A percentile compares a stretch with the other conserved stretches of the same genome.
Evolutionary conservation across 2,329 filamentous ascomycete genomes (phyloP).

Genomic region (Hypoxylon rubiginosum): DNA sequence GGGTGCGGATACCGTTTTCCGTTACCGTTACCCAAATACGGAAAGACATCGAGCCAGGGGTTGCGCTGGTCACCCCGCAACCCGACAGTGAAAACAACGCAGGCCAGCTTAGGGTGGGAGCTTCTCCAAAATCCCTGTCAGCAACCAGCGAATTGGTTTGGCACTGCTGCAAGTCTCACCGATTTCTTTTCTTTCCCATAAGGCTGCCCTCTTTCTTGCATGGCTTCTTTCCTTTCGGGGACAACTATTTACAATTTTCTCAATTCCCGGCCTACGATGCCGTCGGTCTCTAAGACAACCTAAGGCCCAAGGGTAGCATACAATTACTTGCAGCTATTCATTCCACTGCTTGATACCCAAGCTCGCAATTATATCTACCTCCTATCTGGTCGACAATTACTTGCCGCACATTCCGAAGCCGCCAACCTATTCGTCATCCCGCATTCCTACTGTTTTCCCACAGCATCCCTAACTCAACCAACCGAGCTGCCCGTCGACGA

Average conservation of each 20-base stretch:
- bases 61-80: slow-evolving; percentile 45
- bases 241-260: slow-evolving; percentile 13
- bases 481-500: slow-evolving; percentile 25
- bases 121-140: slow-evolving; percentile 33
- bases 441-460: slow-evolving; percentile 35
- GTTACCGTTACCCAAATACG: slow-evolving; percentile 26
- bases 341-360: slow-evolving; percentile 31
- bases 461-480: slow-evolving; percentile 19
- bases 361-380: slow-evolving; percentile 9
- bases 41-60: slow-evolving; percentile 16
- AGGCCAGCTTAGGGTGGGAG: slow-evolving; percentile 35
- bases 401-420: slow-evolving; percentile 22
- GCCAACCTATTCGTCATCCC: slow-evolving; percentile 16
- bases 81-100: slow-evolving; percentile 44
- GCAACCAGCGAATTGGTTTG: slow-evolving; percentile 22
- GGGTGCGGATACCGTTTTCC: slow-evolving; percentile 1
- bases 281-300: slow-evolving; percentile 8
- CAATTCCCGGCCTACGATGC: slow-evolving; percentile 15
- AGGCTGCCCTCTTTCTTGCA: slow-evolving; percentile 11
- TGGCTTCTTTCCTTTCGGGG: slow-evolving; percentile 26
- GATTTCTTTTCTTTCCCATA: slow-evolving; percentile 33
- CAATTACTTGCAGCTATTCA: slow-evolving; percentile 28
- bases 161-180: slow-evolving; percentile 44
- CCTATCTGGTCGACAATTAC: slow-evolving; percentile 11
- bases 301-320: slow-evolving; percentile 6